Percentiles rank a stretch among this genome's conserved stretches.
phyloP scores from a whole-genome alignment of 108 stramenopile species.

The Ochromonas danica region DNA sequence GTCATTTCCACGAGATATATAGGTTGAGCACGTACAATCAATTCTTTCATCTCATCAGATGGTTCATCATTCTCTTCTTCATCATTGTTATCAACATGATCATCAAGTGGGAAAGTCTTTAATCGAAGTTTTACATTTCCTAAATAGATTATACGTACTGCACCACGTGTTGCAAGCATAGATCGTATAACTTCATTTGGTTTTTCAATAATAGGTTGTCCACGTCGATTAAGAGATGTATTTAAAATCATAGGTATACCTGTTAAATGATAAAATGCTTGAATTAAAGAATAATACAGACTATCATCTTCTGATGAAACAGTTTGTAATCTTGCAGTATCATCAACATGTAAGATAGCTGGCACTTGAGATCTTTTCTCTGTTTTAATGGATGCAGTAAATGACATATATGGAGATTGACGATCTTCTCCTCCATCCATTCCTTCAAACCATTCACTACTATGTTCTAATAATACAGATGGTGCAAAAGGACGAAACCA shows the following conservation, averaged over 20 bases:
- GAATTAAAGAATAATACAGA: slow-evolving; percentile 75
- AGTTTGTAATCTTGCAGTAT: slow-evolving; percentile 86
- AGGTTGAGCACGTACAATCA: background rate
- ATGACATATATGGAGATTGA: slow-evolving; percentile 50
- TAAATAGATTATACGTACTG: background rate
- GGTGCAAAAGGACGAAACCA: slow-evolving; percentile 91
- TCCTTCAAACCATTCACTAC: slow-evolving; percentile 55
- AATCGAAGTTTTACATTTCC: background rate
- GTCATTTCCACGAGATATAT: background rate
- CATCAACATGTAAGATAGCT: slow-evolving; percentile 91
- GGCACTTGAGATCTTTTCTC: slow-evolving; percentile 65
- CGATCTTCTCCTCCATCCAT: slow-evolving; percentile 10
- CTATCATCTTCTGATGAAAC: slow-evolving; percentile 49
- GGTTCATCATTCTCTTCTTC: background rate
- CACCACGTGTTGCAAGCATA: background rate
- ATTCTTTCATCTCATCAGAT: background rate
- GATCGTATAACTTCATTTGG: slow-evolving; percentile 64
- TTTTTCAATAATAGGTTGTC: slow-evolving; percentile 88
- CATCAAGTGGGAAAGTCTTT: background rate
- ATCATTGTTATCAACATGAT: background rate
- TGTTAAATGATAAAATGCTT: slow-evolving; percentile 70
- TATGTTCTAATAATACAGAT: slow-evolving; percentile 80
- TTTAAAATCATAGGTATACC: slow-evolving; percentile 93
- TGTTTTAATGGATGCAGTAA: slow-evolving; percentile 72
- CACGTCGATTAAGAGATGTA: slow-evolving; percentile 86